Percentiles rank a stretch among this genome's conserved stretches.
Evolutionary conservation across 2,329 filamentous ascomycete species (phyloP).

Genomic region (Ophiostoma sp.): DNA sequence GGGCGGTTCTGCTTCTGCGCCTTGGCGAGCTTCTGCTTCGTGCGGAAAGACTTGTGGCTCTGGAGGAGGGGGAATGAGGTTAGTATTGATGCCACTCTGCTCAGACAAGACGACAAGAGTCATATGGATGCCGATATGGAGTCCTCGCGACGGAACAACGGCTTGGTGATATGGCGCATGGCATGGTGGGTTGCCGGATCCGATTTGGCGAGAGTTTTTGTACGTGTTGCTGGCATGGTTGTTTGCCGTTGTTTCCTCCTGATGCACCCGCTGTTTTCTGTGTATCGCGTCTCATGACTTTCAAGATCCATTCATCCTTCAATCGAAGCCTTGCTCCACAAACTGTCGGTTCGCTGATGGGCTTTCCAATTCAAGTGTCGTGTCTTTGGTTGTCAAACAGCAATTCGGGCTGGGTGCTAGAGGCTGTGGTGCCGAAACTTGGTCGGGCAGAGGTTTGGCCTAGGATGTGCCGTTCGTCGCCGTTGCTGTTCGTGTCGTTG

Average conservation of each 20-base stretch:
- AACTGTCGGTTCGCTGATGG: no score
- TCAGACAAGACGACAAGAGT: background rate
- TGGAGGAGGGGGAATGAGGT: conserved; percentile 39
- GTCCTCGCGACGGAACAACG: background rate
- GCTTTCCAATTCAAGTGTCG: no score
- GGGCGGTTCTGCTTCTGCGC: conserved; percentile 99
- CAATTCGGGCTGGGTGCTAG: background rate
- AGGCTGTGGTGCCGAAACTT: no score
- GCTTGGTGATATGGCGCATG: background rate
- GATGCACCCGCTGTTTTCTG: no score
- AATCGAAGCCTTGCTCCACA: no score
- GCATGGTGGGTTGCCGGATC: background rate
- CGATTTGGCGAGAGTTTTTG: no score
- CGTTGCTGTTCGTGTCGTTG: background rate
- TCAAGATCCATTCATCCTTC: no score
- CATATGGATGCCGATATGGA: background rate
- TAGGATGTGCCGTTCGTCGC: background rate
- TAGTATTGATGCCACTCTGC: background rate
- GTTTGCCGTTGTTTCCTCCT: no score
- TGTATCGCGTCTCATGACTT: no score
- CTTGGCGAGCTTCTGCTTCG: conserved; percentile 99
- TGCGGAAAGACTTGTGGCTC: conserved; percentile 99
- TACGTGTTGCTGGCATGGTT: no score
- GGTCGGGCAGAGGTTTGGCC: background rate
- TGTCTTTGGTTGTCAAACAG: background rate